Base-by-base conservation (phyloP, 2,329 filamentous ascomycete genomes). In the Aspergillus amoenus region DNA sequence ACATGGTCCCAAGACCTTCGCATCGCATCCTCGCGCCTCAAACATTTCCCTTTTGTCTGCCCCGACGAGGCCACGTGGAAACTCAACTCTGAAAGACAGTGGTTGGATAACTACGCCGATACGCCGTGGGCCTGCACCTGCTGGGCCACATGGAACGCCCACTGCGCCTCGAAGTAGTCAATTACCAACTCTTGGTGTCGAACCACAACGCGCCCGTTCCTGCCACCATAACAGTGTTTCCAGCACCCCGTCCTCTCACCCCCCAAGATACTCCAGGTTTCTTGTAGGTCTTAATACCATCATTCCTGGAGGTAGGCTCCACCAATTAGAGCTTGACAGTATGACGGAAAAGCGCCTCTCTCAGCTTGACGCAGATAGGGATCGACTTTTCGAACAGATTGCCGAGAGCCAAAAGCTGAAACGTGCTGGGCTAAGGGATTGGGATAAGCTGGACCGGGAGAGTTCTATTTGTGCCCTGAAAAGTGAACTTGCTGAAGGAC, bases 401-500 rank as follows among this genome's bases (percentile, higher is more conserved):
- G 63, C 71, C 4, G 77, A 79, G 56, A 79, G 73, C 52, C 78
- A 81, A 56, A 70, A 64, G 50, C 56, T 66, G 11, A 80, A 79
- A 62, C 70, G 78, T 46, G 66, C 67, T 15, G 73, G 69, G 1
- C 57, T 81, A 51, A 73, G 72, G 52, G 78, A 81, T 37, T 81
- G 79, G 79, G 77, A 80, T 51, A 75, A 70, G 50, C 59, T 79
- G 44, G 76, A 79, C 58, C 68, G 78, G 32, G 79, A 81, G 64
- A 79, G 73, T 56, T 74, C 76, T 27, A 76, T 78, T 18, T 77
- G 76, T 41, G 73, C 74, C 3, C 61, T 79, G 44, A 79, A 75
- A 61, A 80, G 77, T 60, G 78, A 81, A 54, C 64, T 81, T 51
- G 78, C 79, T 3, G 79, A 81, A 59, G 70, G 74, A 2, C 76